These are phyloP conservation scores for Trichoderma koningii DNA, from an alignment of 2,329 filamentous ascomycete species.

Conservation along the genomic window DNA sequence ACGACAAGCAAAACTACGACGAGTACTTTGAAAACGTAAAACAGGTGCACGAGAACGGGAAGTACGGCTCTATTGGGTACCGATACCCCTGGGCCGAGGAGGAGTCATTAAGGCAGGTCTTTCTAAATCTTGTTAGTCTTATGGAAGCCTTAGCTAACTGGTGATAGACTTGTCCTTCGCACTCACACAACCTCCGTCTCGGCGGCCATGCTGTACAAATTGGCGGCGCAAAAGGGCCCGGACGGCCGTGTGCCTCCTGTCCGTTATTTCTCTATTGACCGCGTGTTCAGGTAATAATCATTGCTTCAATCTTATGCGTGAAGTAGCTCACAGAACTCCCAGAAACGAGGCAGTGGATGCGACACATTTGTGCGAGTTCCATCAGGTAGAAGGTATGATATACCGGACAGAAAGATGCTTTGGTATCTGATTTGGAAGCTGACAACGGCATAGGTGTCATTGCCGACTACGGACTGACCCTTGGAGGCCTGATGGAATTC, in stretches of 20 bases:
- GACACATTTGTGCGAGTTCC: slow-evolving; percentile 96
- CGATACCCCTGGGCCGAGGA: slow-evolving; percentile 90
- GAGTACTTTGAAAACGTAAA: slow-evolving; percentile 87
- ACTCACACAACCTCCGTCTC: slow-evolving; percentile 96
- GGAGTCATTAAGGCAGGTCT: slow-evolving; percentile 66
- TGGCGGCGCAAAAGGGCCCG: slow-evolving; percentile 79
- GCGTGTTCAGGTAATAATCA: slow-evolving; percentile 71
- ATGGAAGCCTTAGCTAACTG: not conserved
- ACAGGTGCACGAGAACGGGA: slow-evolving; percentile 85
- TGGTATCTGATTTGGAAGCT: not conserved
- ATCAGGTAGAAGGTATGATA: slow-evolving; percentile 85
- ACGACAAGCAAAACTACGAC: slow-evolving; percentile 69
- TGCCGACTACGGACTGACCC: slow-evolving; percentile 89
- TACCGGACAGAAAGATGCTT: not conserved
- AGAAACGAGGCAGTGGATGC: slow-evolving; percentile 92
- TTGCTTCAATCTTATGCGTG: not conserved
- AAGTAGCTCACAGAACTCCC: not conserved
- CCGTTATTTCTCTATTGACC: slow-evolving; percentile 98
- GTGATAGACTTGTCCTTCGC: slow-evolving; percentile 71
- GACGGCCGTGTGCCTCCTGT: slow-evolving; percentile 66
- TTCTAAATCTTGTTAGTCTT: not conserved
- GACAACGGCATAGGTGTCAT: slow-evolving; percentile 61
- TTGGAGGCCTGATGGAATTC: slow-evolving; percentile 89
- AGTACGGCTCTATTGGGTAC: slow-evolving; percentile 94
- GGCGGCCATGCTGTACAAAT: slow-evolving; percentile 85